Conservation (phyloP, 192 early-diverging fungal genomes). For the Mortierella antarctica region DNA sequence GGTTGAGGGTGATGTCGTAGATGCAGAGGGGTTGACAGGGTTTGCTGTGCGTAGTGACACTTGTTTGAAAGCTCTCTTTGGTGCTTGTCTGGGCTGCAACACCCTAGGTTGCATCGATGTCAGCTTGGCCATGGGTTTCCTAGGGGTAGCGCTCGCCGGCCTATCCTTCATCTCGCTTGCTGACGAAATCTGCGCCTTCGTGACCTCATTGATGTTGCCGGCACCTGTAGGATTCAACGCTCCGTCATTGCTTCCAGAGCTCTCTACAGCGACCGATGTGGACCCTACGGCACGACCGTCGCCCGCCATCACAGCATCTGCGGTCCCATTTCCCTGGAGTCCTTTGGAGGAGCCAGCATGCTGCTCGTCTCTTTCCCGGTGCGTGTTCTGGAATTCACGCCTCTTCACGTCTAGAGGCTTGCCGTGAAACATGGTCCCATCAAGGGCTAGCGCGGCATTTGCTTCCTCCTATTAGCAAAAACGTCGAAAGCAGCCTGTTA, state of each 20-base stretch:
- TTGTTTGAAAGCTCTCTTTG: conserved; percentile 5
- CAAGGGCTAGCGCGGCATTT: conserved; percentile 19
- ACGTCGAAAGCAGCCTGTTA: not conserved
- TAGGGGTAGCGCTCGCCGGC: not conserved
- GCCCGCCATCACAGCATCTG: too few species aligned
- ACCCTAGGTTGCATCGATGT: conserved; percentile 14
- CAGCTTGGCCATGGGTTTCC: not conserved
- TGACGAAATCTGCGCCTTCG: not conserved
- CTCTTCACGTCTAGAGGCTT: conserved; percentile 17
- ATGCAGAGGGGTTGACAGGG: not conserved
- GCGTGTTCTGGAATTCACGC: conserved; percentile 16
- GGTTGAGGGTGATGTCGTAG: not conserved
- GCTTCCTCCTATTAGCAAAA: conserved; percentile 21
- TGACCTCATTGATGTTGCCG: too few species aligned
- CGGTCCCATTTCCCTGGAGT: too few species aligned
- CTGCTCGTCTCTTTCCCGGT: not conserved
- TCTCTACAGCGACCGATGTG: too few species aligned
- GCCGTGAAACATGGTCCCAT: conserved; percentile 29
- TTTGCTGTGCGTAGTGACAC: not conserved
- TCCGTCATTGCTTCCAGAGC: too few species aligned
- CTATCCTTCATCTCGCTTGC: not conserved
- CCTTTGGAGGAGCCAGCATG: too few species aligned
- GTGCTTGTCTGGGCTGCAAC: conserved; percentile 4
- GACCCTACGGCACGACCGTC: too few species aligned
- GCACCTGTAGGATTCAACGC: too few species aligned